Evolutionary conservation across 495 filamentous ascomycete species (phyloP).

Genomic region (Tuber magnatum): DNA sequence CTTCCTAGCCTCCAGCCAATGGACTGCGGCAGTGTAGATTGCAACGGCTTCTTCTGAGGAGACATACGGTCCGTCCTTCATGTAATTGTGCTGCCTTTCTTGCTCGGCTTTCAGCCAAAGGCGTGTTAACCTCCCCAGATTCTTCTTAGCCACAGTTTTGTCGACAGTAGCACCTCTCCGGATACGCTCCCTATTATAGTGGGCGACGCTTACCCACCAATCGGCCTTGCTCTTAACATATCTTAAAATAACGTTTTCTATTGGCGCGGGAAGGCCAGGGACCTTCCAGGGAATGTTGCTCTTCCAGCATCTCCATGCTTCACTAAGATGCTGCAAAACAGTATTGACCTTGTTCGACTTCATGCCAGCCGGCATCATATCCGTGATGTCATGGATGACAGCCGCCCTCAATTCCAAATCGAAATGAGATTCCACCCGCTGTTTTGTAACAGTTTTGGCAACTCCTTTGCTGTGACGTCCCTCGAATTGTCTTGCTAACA

Average conservation of each 20-base stretch:
- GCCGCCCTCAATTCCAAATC: constrained; percentile 96
- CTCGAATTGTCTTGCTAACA: constrained; percentile 95
- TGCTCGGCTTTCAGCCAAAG: constrained; percentile 98
- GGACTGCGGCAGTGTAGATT: constrained; percentile 97
- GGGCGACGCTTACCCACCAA: constrained; percentile 98
- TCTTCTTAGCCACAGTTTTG: constrained; percentile 99
- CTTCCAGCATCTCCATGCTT: constrained; percentile 99
- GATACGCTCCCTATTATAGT: constrained; percentile 97
- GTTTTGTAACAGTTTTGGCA: constrained; percentile 98
- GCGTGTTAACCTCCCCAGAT: constrained; percentile 85
- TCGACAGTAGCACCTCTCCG: constrained; percentile 93
- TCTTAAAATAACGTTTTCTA: constrained; percentile 95
- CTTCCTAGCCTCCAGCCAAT: constrained; percentile 97
- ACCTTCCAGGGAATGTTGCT: constrained; percentile 99
- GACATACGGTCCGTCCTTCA: constrained; percentile 98
- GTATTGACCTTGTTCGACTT: constrained; percentile 99
- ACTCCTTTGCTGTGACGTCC: constrained; percentile 98
- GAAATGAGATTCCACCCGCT: constrained; percentile 97
- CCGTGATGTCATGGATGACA: constrained; percentile 98
- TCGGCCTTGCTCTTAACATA: constrained; percentile 99
- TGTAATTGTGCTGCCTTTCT: constrained; percentile 97
- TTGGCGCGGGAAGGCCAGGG: constrained; percentile 87
- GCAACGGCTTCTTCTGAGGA: constrained; percentile 97
- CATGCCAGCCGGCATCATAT: constrained; percentile 99
- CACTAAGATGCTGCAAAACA: constrained; percentile 90